Conservation (phyloP, 441 rosid species). For the Populus hybrid region DNA sequence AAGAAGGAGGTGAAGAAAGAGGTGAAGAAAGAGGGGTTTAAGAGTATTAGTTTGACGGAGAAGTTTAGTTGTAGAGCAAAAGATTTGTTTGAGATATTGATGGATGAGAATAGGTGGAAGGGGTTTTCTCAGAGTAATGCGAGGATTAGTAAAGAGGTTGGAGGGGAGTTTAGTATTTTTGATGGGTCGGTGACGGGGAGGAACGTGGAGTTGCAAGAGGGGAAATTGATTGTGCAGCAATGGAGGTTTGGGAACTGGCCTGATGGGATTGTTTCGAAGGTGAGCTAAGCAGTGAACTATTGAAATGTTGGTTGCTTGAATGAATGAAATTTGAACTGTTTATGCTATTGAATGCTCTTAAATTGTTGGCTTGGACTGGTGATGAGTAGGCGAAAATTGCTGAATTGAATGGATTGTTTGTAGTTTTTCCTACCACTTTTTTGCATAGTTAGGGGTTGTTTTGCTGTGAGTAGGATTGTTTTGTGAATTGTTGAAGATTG, state of each 20-base stretch:
- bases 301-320: not conserved
- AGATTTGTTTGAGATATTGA: constrained; percentile 78
- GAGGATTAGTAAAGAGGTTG: constrained; percentile 73
- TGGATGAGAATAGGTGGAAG: constrained; percentile 95
- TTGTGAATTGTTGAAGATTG: not conserved
- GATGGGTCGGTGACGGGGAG: constrained; percentile 88
- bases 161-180: constrained; percentile 72
- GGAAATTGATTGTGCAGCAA: constrained; percentile 81
- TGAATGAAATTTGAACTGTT: not conserved
- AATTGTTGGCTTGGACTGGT: not conserved
- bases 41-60: constrained; percentile 75
- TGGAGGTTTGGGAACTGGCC: constrained; percentile 99
- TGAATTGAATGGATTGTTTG: not conserved
- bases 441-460: not conserved
- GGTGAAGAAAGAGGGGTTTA: constrained; percentile 52
- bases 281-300: constrained; percentile 20
- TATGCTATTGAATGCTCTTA: not conserved
- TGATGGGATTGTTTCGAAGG: constrained; percentile 80
- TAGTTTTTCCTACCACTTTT: not conserved
- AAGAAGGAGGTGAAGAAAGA: not conserved
- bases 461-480: no score
- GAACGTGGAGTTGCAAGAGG: constrained; percentile 64
- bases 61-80: constrained; percentile 75
- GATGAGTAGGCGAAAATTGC: not conserved
- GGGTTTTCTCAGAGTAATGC: constrained; percentile 94